These are phyloP conservation scores for Boletus huronensis DNA, from an alignment of 768 basidiomycete genomes.

Conservation along the genomic window DNA sequence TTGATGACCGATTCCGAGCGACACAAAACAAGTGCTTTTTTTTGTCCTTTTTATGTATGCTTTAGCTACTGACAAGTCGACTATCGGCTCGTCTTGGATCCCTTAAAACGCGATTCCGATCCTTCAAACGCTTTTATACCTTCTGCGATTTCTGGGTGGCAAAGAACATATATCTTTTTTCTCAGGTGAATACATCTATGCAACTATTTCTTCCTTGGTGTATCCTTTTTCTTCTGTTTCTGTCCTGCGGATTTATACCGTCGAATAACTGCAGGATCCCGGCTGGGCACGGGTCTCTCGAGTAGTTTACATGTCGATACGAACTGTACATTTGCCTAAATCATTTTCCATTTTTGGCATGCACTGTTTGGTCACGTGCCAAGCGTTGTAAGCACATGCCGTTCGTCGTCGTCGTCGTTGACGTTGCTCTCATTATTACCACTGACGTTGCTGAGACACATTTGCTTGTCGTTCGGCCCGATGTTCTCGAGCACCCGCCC, in stretches of 20 bases:
- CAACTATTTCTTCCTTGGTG: conserved; percentile 6
- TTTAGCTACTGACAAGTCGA: conserved; percentile 16
- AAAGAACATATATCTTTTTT: conserved; percentile 4
- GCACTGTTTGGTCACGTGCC: conserved; percentile 11
- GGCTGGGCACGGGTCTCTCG: conserved; percentile 15
- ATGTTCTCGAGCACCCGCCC: conserved; percentile 24
- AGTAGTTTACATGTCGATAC: conserved; percentile 1
- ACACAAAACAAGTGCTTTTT: not conserved
- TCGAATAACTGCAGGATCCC: conserved; percentile 1
- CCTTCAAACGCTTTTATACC: conserved; percentile 10
- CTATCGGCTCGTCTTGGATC: conserved; percentile 6
- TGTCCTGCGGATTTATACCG: conserved; percentile 9
- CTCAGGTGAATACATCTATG: conserved; percentile 11
- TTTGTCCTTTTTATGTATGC: conserved; percentile 11
- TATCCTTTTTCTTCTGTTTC: conserved; percentile 5
- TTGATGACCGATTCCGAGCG: conserved; percentile 5
- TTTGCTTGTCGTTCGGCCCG: conserved; percentile 14
- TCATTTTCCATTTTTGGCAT: not conserved
- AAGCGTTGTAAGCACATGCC: not conserved
- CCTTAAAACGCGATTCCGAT: conserved; percentile 17
- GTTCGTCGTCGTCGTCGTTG: not conserved
- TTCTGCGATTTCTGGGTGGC: conserved; percentile 19
- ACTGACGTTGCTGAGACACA: conserved; percentile 8
- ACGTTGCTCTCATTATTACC: not conserved
- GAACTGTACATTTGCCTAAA: not conserved